Conservation (phyloP, 441 rosid species). For the Raphanus hybrid region DNA sequence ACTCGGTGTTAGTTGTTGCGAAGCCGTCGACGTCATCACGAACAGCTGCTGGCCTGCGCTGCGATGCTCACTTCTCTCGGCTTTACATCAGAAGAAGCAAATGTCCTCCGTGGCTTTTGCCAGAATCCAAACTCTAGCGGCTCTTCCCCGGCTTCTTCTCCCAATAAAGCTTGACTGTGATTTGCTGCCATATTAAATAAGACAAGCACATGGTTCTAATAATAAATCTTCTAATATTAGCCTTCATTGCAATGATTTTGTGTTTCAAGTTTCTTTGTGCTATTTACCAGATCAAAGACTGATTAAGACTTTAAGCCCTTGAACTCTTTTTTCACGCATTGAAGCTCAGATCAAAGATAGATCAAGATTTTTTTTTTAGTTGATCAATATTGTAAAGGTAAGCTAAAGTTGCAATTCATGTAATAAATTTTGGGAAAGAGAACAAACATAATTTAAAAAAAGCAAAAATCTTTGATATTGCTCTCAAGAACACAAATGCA, state of each 20-base stretch:
- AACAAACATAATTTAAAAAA: background rate
- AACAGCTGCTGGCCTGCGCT: conserved; percentile 61
- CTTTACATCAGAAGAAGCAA: background rate
- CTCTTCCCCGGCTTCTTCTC: conserved; percentile 47
- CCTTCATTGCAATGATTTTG: background rate
- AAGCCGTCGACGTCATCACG: conserved; percentile 52
- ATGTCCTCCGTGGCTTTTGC: background rate
- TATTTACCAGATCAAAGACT: background rate
- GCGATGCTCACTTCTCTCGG: conserved; percentile 18
- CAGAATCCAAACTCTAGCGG: conserved; percentile 26
- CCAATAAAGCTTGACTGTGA: conserved; percentile 18
- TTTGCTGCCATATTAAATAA: too few relatives aligned
- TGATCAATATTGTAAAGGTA: too few relatives aligned
- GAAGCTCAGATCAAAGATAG: background rate
- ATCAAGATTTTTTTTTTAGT: background rate
- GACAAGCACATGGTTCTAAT: background rate
- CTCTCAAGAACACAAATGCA: too few relatives aligned
- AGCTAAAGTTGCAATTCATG: background rate
- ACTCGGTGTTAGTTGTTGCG: conserved; percentile 57
- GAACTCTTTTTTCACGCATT: too few relatives aligned
- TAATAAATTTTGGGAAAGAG: background rate
- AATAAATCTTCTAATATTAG: background rate
- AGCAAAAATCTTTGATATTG: too few relatives aligned
- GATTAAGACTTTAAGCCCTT: background rate
- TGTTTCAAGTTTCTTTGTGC: background rate